Base-by-base conservation (phyloP, 768 basidiomycete genomes). In the Thelephora ganbajun region DNA sequence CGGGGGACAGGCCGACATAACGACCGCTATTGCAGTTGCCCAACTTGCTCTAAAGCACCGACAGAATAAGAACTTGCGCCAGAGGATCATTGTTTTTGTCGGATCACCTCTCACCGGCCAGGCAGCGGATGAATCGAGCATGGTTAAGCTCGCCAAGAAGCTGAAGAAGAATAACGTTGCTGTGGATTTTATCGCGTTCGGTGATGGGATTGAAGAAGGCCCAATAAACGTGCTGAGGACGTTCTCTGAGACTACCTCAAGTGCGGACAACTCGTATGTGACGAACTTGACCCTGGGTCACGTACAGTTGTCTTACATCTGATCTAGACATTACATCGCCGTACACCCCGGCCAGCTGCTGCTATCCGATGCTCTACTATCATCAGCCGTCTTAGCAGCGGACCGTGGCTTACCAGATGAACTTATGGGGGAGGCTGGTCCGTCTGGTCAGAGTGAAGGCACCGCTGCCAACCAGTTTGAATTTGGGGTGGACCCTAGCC, bases 141-240 rank as follows among this genome's bases (percentile, higher is more conserved):
- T 93, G 76, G 69, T 86, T 55, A 83, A 80, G 61, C 76, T 99
- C 33, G 96, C 93, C 9, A 96, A 93, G 72, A 96, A 91, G 64
- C 72, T 99, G 52, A 97, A 97, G 74, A 99, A 99, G 80, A 98
- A 98, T 63, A 99, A 97, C 57, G 91, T 99, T 37, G 88, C 93
- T 1, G 74, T 98, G 20, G 96, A 99, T 63, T 71, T 98, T 45
- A 70, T 98, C 23, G 76, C 76, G 5, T 97, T 90, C 63, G 94
- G 94, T 1, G 93, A 94, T 56, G 86, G 80, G 5, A 85, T 92
- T 41, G 84, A 83, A 59, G 77, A 79, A 44, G 80, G 76, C 50
- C 78, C 79, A 39, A 76, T 71, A 43, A 77, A 77, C 13, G 76
- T 89, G 48, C 69, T 99, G 51, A 74, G 70, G 57, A 72, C 80